These are phyloP conservation scores for Macrocybe gigantea DNA, from an alignment of 768 basidiomycete genomes.

Conservation along the genomic window DNA sequence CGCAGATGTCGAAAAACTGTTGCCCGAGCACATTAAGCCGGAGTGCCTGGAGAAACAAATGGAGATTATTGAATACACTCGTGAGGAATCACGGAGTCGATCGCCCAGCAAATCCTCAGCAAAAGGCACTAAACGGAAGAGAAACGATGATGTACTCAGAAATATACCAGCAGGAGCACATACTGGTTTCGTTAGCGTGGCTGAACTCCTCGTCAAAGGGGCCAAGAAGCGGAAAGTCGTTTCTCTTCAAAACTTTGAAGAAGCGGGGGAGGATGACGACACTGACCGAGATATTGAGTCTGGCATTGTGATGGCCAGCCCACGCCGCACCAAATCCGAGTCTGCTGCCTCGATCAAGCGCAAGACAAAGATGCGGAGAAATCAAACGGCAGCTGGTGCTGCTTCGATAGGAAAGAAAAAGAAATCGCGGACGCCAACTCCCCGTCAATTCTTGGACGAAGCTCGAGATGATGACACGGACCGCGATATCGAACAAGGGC, in stretches of 20 bases:
- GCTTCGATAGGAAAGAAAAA: constrained; percentile 21
- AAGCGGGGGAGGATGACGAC: constrained; percentile 58
- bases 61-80: constrained; percentile 72
- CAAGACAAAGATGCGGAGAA: constrained; percentile 36
- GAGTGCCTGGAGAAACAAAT: constrained; percentile 75
- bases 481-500: constrained; percentile 45
- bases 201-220: constrained; percentile 52
- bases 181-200: constrained; percentile 66
- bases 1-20: constrained; percentile 81
- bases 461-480: constrained; percentile 52
- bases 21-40: constrained; percentile 76
- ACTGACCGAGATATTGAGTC: constrained; percentile 63
- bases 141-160: constrained; percentile 58
- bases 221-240: constrained; percentile 33
- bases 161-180: constrained; percentile 74
- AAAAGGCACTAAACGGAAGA: constrained; percentile 56
- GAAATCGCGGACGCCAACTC: constrained; percentile 20
- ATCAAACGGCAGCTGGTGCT: constrained; percentile 33
- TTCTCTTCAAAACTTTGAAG: constrained; percentile 38
- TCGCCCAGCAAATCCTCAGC: constrained; percentile 24
- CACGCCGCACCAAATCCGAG: constrained; percentile 49
- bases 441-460: constrained; percentile 37
- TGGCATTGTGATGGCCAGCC: constrained; percentile 34
- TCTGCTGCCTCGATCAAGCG: constrained; percentile 23
- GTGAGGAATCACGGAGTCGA: constrained; percentile 37